Conservation (phyloP, 2,329 filamentous ascomycete genomes). For the Ophiocordyceps camponoti-floridani region DNA sequence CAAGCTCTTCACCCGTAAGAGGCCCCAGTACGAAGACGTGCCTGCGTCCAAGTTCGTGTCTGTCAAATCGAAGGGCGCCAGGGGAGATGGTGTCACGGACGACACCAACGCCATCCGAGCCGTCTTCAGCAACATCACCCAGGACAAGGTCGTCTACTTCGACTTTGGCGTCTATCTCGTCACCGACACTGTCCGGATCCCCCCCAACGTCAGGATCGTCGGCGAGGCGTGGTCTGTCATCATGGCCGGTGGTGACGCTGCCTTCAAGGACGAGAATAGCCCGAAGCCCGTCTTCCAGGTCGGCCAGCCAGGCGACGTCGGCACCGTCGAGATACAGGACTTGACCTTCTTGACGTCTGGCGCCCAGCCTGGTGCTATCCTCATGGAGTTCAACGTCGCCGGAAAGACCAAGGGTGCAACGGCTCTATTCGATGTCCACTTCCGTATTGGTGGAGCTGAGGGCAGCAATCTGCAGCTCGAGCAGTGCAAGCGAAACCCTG, state of each 20-base stretch:
- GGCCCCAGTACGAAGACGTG: constrained; percentile 69
- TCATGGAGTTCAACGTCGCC: constrained; percentile 81
- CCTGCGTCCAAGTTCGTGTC: constrained; percentile 57
- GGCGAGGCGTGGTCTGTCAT: constrained; percentile 87
- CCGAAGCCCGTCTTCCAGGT: constrained; percentile 77
- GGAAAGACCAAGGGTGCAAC: constrained; percentile 48
- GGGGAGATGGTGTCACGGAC: constrained; percentile 73
- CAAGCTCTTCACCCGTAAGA: constrained; percentile 64
- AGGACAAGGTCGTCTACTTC: constrained; percentile 53
- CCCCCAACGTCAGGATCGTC: constrained; percentile 69
- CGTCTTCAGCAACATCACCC: constrained; percentile 48
- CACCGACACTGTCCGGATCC: constrained; percentile 51
- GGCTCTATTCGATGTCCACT: constrained; percentile 91
- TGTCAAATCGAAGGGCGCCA: constrained; percentile 66
- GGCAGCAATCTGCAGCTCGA: constrained; percentile 70
- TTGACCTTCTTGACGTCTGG: constrained; percentile 73
- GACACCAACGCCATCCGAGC: constrained; percentile 75
- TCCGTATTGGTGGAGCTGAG: constrained; percentile 73
- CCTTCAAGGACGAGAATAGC: constrained; percentile 57
- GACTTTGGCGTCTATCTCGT: constrained; percentile 59
- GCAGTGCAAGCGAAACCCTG: constrained; percentile 60
- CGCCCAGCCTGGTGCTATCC: constrained; percentile 67
- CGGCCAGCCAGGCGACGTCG: constrained; percentile 58
- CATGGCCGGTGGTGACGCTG: constrained; percentile 54
- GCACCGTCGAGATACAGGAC: constrained; percentile 74